Base-by-base conservation (phyloP, 768 basidiomycete genomes). In the Trametes coccinea region DNA sequence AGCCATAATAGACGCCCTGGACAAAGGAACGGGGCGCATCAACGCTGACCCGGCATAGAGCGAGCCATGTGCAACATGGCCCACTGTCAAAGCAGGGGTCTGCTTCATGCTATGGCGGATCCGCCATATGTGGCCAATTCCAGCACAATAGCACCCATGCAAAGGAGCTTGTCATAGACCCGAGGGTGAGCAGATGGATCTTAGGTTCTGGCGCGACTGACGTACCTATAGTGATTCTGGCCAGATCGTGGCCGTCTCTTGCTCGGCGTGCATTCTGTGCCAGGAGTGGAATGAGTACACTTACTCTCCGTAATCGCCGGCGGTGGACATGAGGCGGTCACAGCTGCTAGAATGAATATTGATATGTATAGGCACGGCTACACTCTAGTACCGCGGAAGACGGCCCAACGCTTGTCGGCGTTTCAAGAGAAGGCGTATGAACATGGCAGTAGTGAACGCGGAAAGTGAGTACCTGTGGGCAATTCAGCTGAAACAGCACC, bases 381-480 rank as follows among this genome's bases (percentile, higher is more conserved):
- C 16, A 7, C 5, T 39, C 29, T 53, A 50, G 60, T 76, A 84
- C 49, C 89, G 83, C 52, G 89, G 90, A 67, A 92, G 76, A 45
- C 77, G 65, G 64, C 74, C 69, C 72, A 80, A 72, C 4, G 71
- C 72, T 67, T 77, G 80, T 66, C 83, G 83, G 67, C 84, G 84
- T 68, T 84, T 85, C 39, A 84, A 60, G 49, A 92, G 70, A 31
- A 92, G 76, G 14, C 87, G 83, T 44, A 81, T 76, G 62, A 95
- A 90, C 93, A 97, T 95, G 60, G 85, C 79, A 2, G 88, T 79
- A 0, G 95, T 98, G 52, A 94, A 83, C 4, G 82, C 88, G 2
- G 93, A 95, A 2, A 98, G 78, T 1, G 93, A 86, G 77, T 92
- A 95, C 95, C 95, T 97, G 67, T 52, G 43, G 10, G 47, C 40